A percentile compares a stretch with the other conserved stretches of the same genome.
phyloP scores from a whole-genome alignment of 2,329 filamentous ascomycete species.

The Talaromyces sp. region DNA sequence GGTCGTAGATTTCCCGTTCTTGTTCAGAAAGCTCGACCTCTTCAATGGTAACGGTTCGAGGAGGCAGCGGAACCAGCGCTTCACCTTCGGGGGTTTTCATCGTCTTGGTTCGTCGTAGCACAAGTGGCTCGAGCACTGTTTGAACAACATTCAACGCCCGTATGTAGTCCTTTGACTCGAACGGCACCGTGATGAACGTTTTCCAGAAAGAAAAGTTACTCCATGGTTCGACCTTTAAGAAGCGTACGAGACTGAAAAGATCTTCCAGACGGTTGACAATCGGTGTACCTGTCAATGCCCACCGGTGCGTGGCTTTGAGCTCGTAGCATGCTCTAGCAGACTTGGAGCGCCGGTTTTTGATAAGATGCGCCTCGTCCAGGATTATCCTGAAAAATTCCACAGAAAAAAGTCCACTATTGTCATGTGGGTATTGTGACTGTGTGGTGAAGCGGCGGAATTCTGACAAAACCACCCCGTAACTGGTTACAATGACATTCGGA shows the following conservation, averaged over 20 bases:
- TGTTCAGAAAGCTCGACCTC: constrained; percentile 77
- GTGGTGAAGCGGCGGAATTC: constrained; percentile 71
- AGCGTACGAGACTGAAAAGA: constrained; percentile 86
- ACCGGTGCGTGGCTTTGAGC: constrained; percentile 76
- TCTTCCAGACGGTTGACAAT: constrained; percentile 96
- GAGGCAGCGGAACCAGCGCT: constrained; percentile 74
- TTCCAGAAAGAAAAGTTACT: constrained; percentile 99
- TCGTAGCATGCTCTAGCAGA: constrained; percentile 94
- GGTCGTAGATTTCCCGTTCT: constrained; percentile 87
- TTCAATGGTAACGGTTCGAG: constrained; percentile 77
- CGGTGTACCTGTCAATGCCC: constrained; percentile 90
- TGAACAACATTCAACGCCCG: constrained; percentile 94
- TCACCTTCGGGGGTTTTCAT: constrained; percentile 92
- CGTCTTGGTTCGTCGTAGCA: constrained; percentile 90
- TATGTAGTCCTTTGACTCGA: constrained; percentile 92
- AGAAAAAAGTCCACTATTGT: constrained; percentile 75
- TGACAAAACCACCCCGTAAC: constrained; percentile 85
- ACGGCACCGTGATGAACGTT: constrained; percentile 95
- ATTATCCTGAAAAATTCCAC: constrained; percentile 93
- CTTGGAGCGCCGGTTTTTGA: constrained; percentile 87
- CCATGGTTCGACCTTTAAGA: constrained; percentile 93
- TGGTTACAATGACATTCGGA: constrained; percentile 89
- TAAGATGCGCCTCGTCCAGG: constrained; percentile 88
- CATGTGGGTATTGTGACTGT: constrained; percentile 48
- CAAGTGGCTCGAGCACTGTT: constrained; percentile 91